phyloP scores from a whole-genome alignment of 192 early-diverging fungal genomes.

The Rhizophlyctis rosea region DNA sequence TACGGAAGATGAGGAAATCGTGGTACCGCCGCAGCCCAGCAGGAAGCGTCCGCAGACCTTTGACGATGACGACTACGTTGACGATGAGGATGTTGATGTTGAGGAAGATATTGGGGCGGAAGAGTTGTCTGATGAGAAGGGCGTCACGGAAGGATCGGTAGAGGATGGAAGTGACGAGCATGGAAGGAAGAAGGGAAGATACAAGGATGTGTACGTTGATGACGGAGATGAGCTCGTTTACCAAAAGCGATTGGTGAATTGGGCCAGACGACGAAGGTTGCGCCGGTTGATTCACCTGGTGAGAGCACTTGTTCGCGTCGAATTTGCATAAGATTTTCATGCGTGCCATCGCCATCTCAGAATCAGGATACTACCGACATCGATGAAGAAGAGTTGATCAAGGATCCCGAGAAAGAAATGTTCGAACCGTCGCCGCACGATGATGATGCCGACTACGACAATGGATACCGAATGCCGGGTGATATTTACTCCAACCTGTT shows the following conservation, averaged over 20 bases:
- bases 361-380: neutral
- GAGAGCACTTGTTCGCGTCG: neutral
- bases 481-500: conserved; percentile 79
- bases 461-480: conserved; percentile 64
- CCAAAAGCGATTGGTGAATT: conserved; percentile 47
- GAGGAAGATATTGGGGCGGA: conserved; percentile 14
- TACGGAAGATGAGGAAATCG: neutral
- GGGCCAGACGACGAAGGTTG: conserved; percentile 45
- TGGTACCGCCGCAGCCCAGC: neutral
- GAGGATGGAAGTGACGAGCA: conserved; percentile 7
- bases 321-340: no score
- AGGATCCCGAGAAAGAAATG: conserved; percentile 50
- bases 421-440: conserved; percentile 42
- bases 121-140: conserved; percentile 20
- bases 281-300: neutral
- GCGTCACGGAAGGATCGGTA: conserved; percentile 12
- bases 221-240: conserved; percentile 67
- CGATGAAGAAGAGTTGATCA: conserved; percentile 18
- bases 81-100: conserved; percentile 23
- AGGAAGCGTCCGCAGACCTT: conserved; percentile 11
- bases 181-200: neutral
- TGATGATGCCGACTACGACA: conserved; percentile 53
- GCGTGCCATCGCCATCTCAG: no score
- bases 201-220: conserved; percentile 42
- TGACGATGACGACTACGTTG: conserved; percentile 18